Base-by-base conservation (phyloP, 805 yeast genomes). In the Candida verbasci region DNA sequence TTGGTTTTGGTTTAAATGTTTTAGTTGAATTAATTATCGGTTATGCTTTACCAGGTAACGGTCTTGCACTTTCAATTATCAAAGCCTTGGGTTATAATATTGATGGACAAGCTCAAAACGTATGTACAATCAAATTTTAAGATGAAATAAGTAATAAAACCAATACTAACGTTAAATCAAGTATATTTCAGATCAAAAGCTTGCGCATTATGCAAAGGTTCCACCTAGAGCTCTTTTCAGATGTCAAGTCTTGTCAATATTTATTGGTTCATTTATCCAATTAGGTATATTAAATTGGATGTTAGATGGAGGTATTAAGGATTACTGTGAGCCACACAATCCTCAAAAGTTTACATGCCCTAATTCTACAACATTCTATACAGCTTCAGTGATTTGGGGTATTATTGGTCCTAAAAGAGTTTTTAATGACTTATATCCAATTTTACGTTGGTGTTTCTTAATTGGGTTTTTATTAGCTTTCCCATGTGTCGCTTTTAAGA, bases 351-450 rank as follows among this genome's bases (percentile, higher is more conserved):
- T 57, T 43, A 40, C 50, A 11, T 54, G 59, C 39, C 56, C 55
- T 11, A 31, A 41, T 27, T 44, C 48, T 2, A 39, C 29, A 39
- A 72, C 76, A 1, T 68, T 54, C 45, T 74, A 67, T 44, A 65
- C 66, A 34, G 59, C 78, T 14, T 68, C 74, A 22, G 50, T 71
- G 16, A 58, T 68, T 35, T 71, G 72, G 61, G 78, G 77, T 23
- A 74, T 63, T 24, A 68, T 72, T 42, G 76, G 76, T 16, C 82
- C 86, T 4, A 62, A 65, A 34, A 64, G 72, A 41, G 69, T 74
- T 34, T 77, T 78, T 49, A 67, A 71, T 27, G 65, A 68, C 10
- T 48, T 74, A 23, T 77, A 76, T 50, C 64, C 71, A 5, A 58
- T 67, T 3, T 52, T 76, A 37, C 59, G 73, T 43, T 76, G 68